These are phyloP conservation scores for Spongospora subterranea DNA, from an alignment of 208 protist genomes.

Conservation along the genomic window DNA sequence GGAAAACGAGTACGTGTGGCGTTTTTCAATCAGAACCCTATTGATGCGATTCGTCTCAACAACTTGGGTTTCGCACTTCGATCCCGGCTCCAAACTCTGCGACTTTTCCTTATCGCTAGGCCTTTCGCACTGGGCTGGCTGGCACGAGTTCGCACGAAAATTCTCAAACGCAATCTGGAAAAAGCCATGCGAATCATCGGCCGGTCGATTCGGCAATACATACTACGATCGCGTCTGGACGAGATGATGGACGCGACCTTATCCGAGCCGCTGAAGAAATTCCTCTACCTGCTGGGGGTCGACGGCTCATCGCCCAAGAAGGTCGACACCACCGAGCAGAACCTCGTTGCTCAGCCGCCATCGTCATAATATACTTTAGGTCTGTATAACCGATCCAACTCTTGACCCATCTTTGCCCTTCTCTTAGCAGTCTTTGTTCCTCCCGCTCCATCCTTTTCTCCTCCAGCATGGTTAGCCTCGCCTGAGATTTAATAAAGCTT, in stretches of 20 bases:
- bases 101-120: background rate
- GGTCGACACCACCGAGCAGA: too few relatives aligned
- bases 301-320: too few relatives aligned
- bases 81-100: background rate
- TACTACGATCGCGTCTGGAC: background rate
- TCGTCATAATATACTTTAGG: too few relatives aligned
- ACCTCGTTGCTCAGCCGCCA: too few relatives aligned
- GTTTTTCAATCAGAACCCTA: conserved; percentile 14
- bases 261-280: conserved; percentile 12
- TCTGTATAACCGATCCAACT: too few relatives aligned
- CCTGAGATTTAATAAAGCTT: too few relatives aligned
- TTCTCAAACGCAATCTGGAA: background rate
- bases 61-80: background rate
- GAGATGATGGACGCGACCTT: conserved; percentile 3
- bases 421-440: too few relatives aligned
- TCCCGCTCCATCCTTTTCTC: too few relatives aligned
- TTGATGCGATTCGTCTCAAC: background rate
- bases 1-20: background rate
- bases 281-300: background rate
- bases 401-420: too few relatives aligned
- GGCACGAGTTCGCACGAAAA: background rate
- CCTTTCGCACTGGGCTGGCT: background rate
- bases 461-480: too few relatives aligned
- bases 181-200: background rate
- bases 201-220: background rate